Percentiles rank a stretch among this genome's conserved stretches.
These are phyloP conservation scores for Sugiyamaella sp. DNA, from an alignment of 1,139 yeast species.

Conservation along the genomic window DNA sequence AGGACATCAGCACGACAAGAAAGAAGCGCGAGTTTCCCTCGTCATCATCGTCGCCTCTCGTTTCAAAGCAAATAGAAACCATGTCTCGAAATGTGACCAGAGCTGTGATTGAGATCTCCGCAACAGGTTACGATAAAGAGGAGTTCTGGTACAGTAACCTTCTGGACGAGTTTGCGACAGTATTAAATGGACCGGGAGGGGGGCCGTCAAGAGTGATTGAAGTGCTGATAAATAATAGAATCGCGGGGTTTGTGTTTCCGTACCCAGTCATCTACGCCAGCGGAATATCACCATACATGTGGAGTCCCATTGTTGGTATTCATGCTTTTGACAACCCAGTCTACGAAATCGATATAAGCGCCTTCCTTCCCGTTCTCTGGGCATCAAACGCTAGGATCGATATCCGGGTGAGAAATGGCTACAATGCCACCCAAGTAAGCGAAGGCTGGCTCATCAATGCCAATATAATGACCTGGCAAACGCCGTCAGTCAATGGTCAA, in stretches of 20 bases:
- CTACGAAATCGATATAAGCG: slow-evolving; percentile 66
- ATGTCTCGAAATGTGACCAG: slow-evolving; percentile 62
- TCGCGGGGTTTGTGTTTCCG: slow-evolving; percentile 45
- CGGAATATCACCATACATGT: slow-evolving; percentile 73
- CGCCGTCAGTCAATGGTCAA: slow-evolving; percentile 32
- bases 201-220: slow-evolving; percentile 50
- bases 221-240: slow-evolving; percentile 38
- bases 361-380: slow-evolving; percentile 68
- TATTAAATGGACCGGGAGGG: background rate
- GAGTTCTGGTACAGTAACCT: slow-evolving; percentile 70
- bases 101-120: slow-evolving; percentile 59
- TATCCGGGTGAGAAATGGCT: slow-evolving; percentile 57
- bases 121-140: slow-evolving; percentile 77
- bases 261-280: slow-evolving; percentile 67
- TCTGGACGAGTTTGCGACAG: slow-evolving; percentile 4
- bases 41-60: slow-evolving; percentile 8
- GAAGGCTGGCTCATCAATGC: slow-evolving; percentile 72
- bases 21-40: slow-evolving; percentile 1
- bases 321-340: slow-evolving; percentile 73
- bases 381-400: slow-evolving; percentile 32
- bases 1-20: background rate
- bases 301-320: slow-evolving; percentile 77
- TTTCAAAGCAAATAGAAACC: slow-evolving; percentile 30
- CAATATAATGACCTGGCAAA: slow-evolving; percentile 66
- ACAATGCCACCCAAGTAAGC: slow-evolving; percentile 46